phyloP scores from a whole-genome alignment of 208 protist genomes.

The Trypanosomatidae sp. region DNA sequence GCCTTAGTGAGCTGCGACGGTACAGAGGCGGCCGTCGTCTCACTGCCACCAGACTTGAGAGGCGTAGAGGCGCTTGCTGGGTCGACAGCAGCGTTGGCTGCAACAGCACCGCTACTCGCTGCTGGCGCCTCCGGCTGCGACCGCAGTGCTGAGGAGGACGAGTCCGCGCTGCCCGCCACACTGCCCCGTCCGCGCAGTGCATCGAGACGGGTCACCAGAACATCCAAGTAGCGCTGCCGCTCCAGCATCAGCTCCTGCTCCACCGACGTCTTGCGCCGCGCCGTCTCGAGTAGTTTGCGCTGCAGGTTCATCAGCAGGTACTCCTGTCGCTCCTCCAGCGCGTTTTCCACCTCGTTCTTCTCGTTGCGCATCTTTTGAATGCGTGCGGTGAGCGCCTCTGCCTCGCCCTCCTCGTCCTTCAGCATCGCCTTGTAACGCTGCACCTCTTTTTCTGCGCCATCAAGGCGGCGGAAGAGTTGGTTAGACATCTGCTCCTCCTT shows the following conservation, averaged over 20 bases:
- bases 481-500: constrained; percentile 82
- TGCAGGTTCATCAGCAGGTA: constrained; percentile 67
- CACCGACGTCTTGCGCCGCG: constrained; percentile 52
- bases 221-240: constrained; percentile 66
- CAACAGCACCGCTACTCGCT: too few relatives aligned
- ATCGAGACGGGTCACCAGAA: constrained; percentile 39
- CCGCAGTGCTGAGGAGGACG: background rate
- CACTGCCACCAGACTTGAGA: too few relatives aligned
- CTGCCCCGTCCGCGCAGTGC: constrained; percentile 23
- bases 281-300: constrained; percentile 64
- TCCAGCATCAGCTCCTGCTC: constrained; percentile 72
- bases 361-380: constrained; percentile 59
- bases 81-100: too few relatives aligned
- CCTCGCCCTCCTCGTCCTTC: constrained; percentile 53
- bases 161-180: constrained; percentile 4
- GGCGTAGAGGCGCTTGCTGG: too few relatives aligned
- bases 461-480: constrained; percentile 67
- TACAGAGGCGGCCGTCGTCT: too few relatives aligned
- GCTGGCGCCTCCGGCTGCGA: background rate
- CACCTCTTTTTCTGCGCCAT: constrained; percentile 57
- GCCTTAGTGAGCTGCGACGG: too few relatives aligned
- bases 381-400: constrained; percentile 33
- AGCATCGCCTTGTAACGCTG: constrained; percentile 43
- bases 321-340: constrained; percentile 70
- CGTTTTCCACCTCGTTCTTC: constrained; percentile 59